A percentile compares a stretch with the other conserved stretches of the same genome.
These are phyloP conservation scores for Sporothrix phasma DNA, from an alignment of 2,329 filamentous ascomycete genomes.

Conservation along the genomic window DNA sequence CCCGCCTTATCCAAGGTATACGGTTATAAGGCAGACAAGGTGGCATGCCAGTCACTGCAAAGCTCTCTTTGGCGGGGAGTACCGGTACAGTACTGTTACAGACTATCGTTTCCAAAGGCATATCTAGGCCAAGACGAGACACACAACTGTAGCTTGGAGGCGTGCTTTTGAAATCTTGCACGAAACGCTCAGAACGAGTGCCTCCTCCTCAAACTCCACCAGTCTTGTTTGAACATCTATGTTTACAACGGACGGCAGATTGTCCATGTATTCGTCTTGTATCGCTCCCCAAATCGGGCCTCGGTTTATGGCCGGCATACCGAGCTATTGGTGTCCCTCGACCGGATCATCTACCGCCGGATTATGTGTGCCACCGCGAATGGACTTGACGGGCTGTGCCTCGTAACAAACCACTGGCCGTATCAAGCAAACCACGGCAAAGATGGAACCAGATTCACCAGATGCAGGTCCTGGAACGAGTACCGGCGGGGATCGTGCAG, in stretches of 20 bases:
- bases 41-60: background rate
- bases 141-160: background rate
- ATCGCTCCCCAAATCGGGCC: background rate
- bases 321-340: background rate
- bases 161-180: background rate
- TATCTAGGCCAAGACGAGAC: conserved; percentile 1
- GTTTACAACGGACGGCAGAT: background rate
- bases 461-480: background rate
- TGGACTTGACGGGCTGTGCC: background rate
- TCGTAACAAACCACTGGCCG: too few relatives aligned
- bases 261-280: too few relatives aligned
- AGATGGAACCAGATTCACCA: background rate
- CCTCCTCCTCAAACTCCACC: too few relatives aligned
- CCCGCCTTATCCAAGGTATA: too few relatives aligned
- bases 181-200: too few relatives aligned
- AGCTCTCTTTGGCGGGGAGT: background rate
- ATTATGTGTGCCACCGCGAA: background rate
- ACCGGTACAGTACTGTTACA: background rate
- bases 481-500: background rate
- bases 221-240: too few relatives aligned
- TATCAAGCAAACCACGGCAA: too few relatives aligned
- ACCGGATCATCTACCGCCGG: conserved; percentile 6
- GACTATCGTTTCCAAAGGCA: background rate
- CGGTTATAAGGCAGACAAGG: background rate
- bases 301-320: background rate